Percentiles rank a stretch among this genome's conserved stretches.
phyloP scores from a whole-genome alignment of 2,329 filamentous ascomycete species.

The Colletotrichum tofieldiae region DNA sequence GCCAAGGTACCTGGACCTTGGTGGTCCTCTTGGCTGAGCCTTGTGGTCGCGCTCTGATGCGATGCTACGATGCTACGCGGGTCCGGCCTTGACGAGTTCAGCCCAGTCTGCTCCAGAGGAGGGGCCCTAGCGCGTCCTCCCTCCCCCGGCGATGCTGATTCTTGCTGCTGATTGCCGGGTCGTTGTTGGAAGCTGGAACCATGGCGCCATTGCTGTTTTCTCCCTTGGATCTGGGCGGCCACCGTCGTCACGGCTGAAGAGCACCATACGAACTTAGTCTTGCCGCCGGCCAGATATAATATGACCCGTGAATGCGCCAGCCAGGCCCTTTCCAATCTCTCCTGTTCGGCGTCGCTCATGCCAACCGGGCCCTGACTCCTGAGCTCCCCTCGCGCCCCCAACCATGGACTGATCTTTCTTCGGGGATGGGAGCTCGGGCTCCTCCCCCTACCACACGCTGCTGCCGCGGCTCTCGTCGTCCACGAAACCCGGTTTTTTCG shows the following conservation, averaged over 20 bases:
- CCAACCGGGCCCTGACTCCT: neutral
- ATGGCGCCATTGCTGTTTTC: conserved; percentile 8
- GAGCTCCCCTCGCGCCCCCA: neutral
- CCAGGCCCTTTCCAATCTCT: neutral
- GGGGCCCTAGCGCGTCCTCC: conserved; percentile 3
- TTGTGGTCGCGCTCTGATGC: conserved; percentile 26
- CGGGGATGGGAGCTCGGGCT: neutral
- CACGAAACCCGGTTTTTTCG: neutral
- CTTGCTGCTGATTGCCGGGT: neutral
- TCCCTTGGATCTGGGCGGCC: neutral
- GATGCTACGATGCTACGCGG: neutral
- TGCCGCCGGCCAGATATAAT: conserved; percentile 9
- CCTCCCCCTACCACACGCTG: neutral
- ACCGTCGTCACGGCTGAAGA: neutral
- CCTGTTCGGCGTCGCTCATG: neutral
- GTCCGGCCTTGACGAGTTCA: conserved; percentile 15
- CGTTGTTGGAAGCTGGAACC: neutral
- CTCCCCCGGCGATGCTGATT: neutral
- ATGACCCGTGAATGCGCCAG: conserved; percentile 26
- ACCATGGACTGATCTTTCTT: neutral
- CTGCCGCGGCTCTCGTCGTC: conserved; percentile 9
- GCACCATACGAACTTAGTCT: neutral
- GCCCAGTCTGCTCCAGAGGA: conserved; percentile 6
- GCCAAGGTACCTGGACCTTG: conserved; percentile 12
- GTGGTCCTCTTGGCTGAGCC: conserved; percentile 14